Conservation (phyloP, 2,329 filamentous ascomycete genomes). For the Decorospora gaudefroyi region DNA sequence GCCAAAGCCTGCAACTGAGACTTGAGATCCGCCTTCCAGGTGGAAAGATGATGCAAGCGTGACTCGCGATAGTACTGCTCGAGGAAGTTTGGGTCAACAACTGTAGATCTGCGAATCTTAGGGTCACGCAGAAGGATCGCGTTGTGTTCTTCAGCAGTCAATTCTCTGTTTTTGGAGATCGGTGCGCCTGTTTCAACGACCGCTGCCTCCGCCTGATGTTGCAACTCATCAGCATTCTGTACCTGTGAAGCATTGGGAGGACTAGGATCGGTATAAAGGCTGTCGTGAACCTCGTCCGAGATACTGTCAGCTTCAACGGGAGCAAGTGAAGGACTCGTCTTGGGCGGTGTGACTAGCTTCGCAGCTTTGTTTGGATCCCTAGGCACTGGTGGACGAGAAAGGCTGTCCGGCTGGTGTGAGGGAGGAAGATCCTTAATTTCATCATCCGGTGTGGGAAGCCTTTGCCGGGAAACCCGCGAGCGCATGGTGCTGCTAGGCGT, state of each 20-base stretch:
- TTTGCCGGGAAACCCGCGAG: constrained; percentile 28
- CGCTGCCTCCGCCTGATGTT: constrained; percentile 9
- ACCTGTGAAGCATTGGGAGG: constrained; percentile 15
- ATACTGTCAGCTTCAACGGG: constrained; percentile 10
- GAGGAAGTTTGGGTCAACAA: constrained; percentile 89
- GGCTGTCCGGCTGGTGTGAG: constrained; percentile 39
- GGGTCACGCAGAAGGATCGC: constrained; percentile 82
- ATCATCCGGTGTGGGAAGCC: constrained; percentile 33
- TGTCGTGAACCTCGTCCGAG: constrained; percentile 25
- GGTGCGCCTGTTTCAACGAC: background rate
- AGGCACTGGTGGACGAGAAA: constrained; percentile 29
- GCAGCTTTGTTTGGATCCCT: constrained; percentile 10
- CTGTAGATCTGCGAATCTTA: constrained; percentile 82
- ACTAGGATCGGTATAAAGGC: constrained; percentile 29
- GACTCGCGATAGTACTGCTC: constrained; percentile 96
- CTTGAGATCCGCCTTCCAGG: constrained; percentile 95
- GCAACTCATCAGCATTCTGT: constrained; percentile 6
- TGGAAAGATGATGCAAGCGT: constrained; percentile 89
- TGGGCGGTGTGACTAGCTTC: constrained; percentile 37
- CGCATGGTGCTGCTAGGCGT: constrained; percentile 26
- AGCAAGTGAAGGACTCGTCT: constrained; percentile 33
- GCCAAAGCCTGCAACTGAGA: constrained; percentile 81
- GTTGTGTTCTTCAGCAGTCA: constrained; percentile 94
- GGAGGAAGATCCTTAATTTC: constrained; percentile 38
- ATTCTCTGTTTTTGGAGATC: constrained; percentile 32